Percentiles rank a stretch among this genome's conserved stretches.
These are phyloP conservation scores for Paecilomyces sp. DNA, from an alignment of 2,329 filamentous ascomycete species.

Conservation along the genomic window DNA sequence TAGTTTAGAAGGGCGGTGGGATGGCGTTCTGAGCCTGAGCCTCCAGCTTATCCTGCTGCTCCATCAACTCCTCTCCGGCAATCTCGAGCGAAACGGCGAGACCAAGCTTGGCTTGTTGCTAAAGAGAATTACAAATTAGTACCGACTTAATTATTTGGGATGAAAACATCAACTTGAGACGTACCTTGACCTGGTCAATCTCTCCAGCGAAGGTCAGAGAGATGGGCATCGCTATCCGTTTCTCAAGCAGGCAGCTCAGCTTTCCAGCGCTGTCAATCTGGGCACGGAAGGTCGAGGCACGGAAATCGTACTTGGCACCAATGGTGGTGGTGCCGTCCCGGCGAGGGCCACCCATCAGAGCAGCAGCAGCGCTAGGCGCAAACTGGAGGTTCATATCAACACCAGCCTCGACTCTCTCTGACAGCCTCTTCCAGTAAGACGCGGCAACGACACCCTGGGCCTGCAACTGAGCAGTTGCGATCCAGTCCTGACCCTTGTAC, in stretches of 20 bases:
- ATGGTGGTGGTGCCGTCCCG: conserved; percentile 88
- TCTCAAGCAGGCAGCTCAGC: conserved; percentile 86
- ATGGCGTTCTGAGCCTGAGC: conserved; percentile 36
- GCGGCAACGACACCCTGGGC: conserved; percentile 82
- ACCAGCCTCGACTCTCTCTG: conserved; percentile 92
- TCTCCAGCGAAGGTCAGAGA: conserved; percentile 93
- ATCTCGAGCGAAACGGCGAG: conserved; percentile 89
- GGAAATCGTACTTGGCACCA: conserved; percentile 97
- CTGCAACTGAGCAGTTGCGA: conserved; percentile 82
- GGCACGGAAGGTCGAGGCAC: conserved; percentile 87
- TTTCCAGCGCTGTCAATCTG: conserved; percentile 95
- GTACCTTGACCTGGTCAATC: conserved; percentile 90
- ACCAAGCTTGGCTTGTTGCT: conserved; percentile 95
- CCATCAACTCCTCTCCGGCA: conserved; percentile 75
- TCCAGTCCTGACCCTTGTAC: conserved; percentile 90
- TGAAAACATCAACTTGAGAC: conserved; percentile 26
- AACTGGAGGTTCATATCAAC: conserved; percentile 90
- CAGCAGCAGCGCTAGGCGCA: conserved; percentile 54
- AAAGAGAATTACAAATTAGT: conserved; percentile 9
- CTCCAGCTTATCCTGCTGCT: conserved; percentile 59
- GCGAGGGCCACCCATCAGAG: conserved; percentile 68
- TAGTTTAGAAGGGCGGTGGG: conserved; percentile 43
- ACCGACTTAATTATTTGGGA: neutral
- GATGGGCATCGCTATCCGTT: conserved; percentile 87
- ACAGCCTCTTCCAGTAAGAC: conserved; percentile 88